phyloP scores from a whole-genome alignment of 78 protist genomes.

The Bodo saltans region DNA sequence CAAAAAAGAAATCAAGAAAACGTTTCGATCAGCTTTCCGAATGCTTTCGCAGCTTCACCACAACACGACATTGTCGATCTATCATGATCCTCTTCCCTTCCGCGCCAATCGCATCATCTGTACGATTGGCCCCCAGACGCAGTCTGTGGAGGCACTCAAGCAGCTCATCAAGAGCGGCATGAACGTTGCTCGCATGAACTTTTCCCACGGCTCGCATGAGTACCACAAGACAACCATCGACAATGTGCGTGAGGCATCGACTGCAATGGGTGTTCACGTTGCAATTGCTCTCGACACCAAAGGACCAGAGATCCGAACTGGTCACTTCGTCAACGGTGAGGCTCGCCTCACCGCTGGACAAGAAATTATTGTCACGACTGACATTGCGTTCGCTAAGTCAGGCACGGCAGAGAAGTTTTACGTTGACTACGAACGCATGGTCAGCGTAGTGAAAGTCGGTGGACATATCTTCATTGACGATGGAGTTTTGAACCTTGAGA shows the following conservation, averaged over 20 bases:
- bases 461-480: slow-evolving; percentile 63
- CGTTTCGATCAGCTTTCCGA: not conserved
- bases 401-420: slow-evolving; percentile 37
- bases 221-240: slow-evolving; percentile 72
- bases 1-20: not conserved
- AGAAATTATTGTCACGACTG: slow-evolving; percentile 50
- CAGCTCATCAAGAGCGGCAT: slow-evolving; percentile 67
- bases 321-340: slow-evolving; percentile 43
- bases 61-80: slow-evolving; percentile 2
- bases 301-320: slow-evolving; percentile 65
- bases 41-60: slow-evolving; percentile 18
- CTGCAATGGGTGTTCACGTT: slow-evolving; percentile 23
- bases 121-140: slow-evolving; percentile 86
- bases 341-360: slow-evolving; percentile 49
- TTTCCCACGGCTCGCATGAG: slow-evolving; percentile 87
- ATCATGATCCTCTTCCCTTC: not conserved
- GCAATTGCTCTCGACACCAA: slow-evolving; percentile 77
- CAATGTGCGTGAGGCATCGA: slow-evolving; percentile 62
- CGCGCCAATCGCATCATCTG: slow-evolving; percentile 53
- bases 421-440: slow-evolving; percentile 28
- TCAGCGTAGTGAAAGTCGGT: slow-evolving; percentile 25
- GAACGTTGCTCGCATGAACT: slow-evolving; percentile 67
- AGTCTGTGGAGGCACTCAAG: slow-evolving; percentile 60
- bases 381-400: slow-evolving; percentile 42
- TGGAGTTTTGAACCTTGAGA: slow-evolving; percentile 54